Conservation (phyloP, 1,139 yeast species). For the Protomyces macrosporus region DNA sequence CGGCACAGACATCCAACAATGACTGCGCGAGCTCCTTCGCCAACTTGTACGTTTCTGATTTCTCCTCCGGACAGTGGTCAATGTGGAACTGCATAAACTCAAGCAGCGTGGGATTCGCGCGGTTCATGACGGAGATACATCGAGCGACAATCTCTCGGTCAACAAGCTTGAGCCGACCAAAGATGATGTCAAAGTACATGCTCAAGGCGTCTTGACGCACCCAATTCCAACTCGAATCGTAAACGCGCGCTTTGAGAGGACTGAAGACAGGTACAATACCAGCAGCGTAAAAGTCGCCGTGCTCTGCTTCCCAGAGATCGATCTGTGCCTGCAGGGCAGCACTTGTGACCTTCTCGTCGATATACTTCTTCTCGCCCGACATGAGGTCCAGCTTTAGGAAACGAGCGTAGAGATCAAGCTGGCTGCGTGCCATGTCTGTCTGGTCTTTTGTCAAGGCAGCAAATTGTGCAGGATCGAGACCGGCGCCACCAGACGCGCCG, state of each 20-base stretch:
- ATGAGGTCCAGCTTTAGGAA: conserved; percentile 88
- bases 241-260: conserved; percentile 85
- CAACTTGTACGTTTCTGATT: conserved; percentile 82
- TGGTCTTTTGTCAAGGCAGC: conserved; percentile 91
- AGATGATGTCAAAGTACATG: conserved; percentile 91
- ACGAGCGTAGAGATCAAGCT: conserved; percentile 88
- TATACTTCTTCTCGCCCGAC: conserved; percentile 78
- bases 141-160: conserved; percentile 95
- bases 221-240: conserved; percentile 99
- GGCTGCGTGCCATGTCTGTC: conserved; percentile 85
- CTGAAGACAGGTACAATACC: conserved; percentile 91
- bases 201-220: conserved; percentile 94
- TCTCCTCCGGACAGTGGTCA: conserved; percentile 81
- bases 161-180: conserved; percentile 81
- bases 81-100: conserved; percentile 97
- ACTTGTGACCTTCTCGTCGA: conserved; percentile 84
- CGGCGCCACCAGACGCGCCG: conserved; percentile 68
- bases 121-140: conserved; percentile 96
- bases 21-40: conserved; percentile 89
- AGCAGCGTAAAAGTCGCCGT: conserved; percentile 88
- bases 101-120: conserved; percentile 87
- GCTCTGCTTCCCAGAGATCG: conserved; percentile 88
- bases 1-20: conserved; percentile 90
- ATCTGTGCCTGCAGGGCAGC: conserved; percentile 78
- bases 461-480: conserved; percentile 90